Conservation (phyloP, 768 basidiomycete genomes). For the Kwoniella bestiolae region DNA sequence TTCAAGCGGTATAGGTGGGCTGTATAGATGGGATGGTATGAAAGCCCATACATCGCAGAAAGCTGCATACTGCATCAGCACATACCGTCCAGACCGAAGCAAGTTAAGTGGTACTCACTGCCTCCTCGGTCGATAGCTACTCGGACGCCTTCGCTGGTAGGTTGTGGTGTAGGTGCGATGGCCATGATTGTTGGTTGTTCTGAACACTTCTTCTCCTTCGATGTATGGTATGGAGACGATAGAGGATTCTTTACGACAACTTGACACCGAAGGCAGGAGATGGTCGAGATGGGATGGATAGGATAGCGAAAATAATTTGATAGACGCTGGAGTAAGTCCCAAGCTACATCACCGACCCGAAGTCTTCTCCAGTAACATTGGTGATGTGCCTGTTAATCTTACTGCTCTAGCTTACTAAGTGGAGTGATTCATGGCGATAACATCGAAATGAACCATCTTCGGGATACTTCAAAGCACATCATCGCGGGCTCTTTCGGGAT, state of each 20-base stretch:
- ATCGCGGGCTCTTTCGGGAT: neutral
- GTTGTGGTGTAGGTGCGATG: conserved; percentile 5
- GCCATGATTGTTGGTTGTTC: conserved; percentile 2
- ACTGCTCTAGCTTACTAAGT: too few relatives aligned
- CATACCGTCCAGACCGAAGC: neutral
- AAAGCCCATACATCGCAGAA: conserved; percentile 45
- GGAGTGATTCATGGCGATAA: too few relatives aligned
- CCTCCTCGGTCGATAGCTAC: conserved; percentile 64
- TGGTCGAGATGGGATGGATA: too few relatives aligned
- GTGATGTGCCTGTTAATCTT: too few relatives aligned
- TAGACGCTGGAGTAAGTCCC: neutral
- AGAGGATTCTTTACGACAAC: too few relatives aligned
- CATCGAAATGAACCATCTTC: too few relatives aligned
- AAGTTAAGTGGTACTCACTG: conserved; percentile 5
- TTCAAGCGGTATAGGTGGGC: conserved; percentile 16
- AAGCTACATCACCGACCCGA: neutral
- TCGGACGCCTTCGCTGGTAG: conserved; percentile 13
- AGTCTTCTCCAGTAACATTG: too few relatives aligned
- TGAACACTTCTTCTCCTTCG: too few relatives aligned
- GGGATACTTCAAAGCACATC: neutral
- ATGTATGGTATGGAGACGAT: too few relatives aligned
- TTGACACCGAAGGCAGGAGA: too few relatives aligned
- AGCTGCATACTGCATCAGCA: conserved; percentile 4
- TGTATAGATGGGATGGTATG: conserved; percentile 65
- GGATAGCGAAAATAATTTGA: neutral